Evolutionary conservation across 768 basidiomycete genomes (phyloP).

Genomic region (Kwoniella bestiolae): DNA sequence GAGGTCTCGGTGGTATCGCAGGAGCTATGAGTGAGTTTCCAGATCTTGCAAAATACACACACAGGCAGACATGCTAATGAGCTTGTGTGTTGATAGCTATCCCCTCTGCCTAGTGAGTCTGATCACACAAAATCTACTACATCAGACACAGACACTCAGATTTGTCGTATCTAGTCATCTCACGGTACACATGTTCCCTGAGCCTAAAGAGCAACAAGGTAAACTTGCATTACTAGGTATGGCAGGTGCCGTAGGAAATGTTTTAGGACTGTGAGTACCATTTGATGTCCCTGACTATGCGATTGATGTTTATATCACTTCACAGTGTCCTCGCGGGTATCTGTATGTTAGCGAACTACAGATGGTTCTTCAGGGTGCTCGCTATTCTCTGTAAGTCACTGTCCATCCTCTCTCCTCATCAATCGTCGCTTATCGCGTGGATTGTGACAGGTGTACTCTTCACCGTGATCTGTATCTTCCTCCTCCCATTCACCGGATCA

Average conservation of each 20-base stretch:
- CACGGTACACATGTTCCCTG: conserved; percentile 63
- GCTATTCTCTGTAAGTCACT: conserved; percentile 57
- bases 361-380: conserved; percentile 64
- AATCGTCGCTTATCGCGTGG: no score
- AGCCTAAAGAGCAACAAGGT: conserved; percentile 61
- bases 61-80: no score
- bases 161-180: conserved; percentile 51
- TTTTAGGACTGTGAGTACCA: conserved; percentile 52
- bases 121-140: no score
- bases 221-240: conserved; percentile 63
- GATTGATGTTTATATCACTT: neutral
- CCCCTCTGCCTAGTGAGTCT: conserved; percentile 35
- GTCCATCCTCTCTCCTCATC: conserved; percentile 2
- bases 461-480: conserved; percentile 51
- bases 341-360: conserved; percentile 56
- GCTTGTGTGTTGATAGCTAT: no score
- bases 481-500: conserved; percentile 42
- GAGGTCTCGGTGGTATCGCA: conserved; percentile 63
- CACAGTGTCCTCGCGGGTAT: conserved; percentile 38
- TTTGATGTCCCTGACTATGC: neutral
- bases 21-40: conserved; percentile 60
- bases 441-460: conserved; percentile 55
- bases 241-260: conserved; percentile 62
- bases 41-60: no score
- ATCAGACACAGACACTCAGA: conserved; percentile 29